phyloP scores from a whole-genome alignment of 169 alveolate genomes.

The Plasmodium coatneyi region DNA sequence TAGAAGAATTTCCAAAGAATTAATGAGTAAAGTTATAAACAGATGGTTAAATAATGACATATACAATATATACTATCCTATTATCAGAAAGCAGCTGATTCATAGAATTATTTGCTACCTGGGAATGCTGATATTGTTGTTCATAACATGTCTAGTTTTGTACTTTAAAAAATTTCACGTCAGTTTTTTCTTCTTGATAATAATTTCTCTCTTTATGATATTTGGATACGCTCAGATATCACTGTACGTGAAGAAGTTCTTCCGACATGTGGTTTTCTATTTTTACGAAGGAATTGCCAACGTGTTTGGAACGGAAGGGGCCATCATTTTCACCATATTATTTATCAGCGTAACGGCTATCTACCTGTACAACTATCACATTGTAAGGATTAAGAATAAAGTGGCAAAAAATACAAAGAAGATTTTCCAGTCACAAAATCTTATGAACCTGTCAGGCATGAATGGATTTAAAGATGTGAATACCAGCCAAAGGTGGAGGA shows the following conservation, averaged over 20 bases:
- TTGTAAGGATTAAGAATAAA: constrained; percentile 53
- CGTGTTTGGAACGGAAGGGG: constrained; percentile 76
- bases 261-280: constrained; percentile 64
- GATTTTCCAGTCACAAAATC: constrained; percentile 60
- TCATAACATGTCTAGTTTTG: constrained; percentile 26
- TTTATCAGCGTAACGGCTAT: constrained; percentile 50
- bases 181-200: constrained; percentile 40
- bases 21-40: constrained; percentile 76
- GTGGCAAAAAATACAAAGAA: constrained; percentile 63
- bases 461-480: constrained; percentile 28
- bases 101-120: constrained; percentile 52
- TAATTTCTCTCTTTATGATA: constrained; percentile 50
- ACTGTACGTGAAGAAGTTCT: constrained; percentile 30
- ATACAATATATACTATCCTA: constrained; percentile 55
- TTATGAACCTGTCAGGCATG: constrained; percentile 54
- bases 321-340: constrained; percentile 40
- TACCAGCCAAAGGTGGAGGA: constrained; percentile 13
- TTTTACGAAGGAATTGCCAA: constrained; percentile 72
- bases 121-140: constrained; percentile 47
- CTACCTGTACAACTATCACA: constrained; percentile 59
- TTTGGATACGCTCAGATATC: constrained; percentile 74
- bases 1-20: constrained; percentile 63
- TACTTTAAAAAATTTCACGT: constrained; percentile 71
- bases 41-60: constrained; percentile 75
- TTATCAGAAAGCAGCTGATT: constrained; percentile 64